Conservation (phyloP, 2,329 filamentous ascomycete genomes). For the Elsinoe arachidis region DNA sequence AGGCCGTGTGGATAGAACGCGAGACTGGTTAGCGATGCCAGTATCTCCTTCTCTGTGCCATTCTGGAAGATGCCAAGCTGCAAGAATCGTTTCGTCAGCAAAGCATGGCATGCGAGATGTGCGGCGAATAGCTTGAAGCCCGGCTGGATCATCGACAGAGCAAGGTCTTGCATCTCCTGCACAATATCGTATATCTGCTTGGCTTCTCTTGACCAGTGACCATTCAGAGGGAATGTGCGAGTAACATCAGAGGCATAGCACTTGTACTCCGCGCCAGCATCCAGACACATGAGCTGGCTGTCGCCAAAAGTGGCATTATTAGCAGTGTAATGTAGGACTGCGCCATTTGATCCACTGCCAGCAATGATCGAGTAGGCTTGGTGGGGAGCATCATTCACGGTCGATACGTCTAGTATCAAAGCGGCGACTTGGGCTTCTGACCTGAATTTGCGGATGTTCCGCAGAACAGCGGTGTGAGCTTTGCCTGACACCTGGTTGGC, state of each 20-base stretch:
- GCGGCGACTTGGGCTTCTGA: slow-evolving; percentile 83
- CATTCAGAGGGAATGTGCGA: slow-evolving; percentile 71
- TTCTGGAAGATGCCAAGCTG: slow-evolving; percentile 63
- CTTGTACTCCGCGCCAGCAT: slow-evolving; percentile 77
- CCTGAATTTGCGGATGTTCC: slow-evolving; percentile 50
- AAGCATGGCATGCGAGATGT: slow-evolving; percentile 61
- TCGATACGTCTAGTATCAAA: slow-evolving; percentile 63
- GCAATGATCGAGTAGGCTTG: slow-evolving; percentile 89
- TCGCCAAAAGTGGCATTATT: slow-evolving; percentile 66
- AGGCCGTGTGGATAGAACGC: slow-evolving; percentile 90
- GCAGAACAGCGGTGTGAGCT: slow-evolving; percentile 68
- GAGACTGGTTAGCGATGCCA: slow-evolving; percentile 68
- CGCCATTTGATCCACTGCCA: slow-evolving; percentile 71
- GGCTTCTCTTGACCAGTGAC: slow-evolving; percentile 60
- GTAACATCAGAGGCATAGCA: slow-evolving; percentile 89
- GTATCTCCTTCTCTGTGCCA: slow-evolving; percentile 53
- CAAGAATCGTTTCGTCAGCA: slow-evolving; percentile 64
- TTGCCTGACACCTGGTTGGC: slow-evolving; percentile 72
- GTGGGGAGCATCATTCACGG: slow-evolving; percentile 60
- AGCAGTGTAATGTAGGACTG: slow-evolving; percentile 75
- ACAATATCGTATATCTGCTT: slow-evolving; percentile 70
- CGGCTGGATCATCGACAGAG: slow-evolving; percentile 59
- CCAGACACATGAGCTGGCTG: slow-evolving; percentile 68
- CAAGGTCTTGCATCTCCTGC: slow-evolving; percentile 68
- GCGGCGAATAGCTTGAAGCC: slow-evolving; percentile 64